phyloP scores from a whole-genome alignment of 2,329 filamentous ascomycete species.

The Nemania abortiva region DNA sequence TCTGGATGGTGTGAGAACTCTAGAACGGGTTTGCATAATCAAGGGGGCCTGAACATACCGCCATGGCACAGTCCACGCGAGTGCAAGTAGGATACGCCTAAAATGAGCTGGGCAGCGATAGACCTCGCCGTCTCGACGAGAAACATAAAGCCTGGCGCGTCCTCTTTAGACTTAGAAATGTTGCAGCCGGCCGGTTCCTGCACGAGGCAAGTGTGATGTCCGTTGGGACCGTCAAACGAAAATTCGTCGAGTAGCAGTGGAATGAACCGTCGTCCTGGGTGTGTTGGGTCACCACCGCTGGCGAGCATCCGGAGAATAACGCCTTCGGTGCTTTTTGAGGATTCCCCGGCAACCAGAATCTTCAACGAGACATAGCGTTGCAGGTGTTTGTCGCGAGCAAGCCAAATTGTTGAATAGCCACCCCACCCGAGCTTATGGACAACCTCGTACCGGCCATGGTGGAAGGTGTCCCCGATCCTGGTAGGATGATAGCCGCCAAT shows the following conservation, averaged over 20 bases:
- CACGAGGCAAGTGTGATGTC: slow-evolving; percentile 39
- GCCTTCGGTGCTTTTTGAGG: slow-evolving; percentile 26
- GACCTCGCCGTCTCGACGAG: slow-evolving; percentile 37
- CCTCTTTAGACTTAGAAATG: slow-evolving; percentile 27
- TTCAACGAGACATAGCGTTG: slow-evolving; percentile 44
- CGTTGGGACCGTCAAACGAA: slow-evolving; percentile 37
- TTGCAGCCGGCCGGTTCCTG: slow-evolving; percentile 28
- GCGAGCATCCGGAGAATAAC: slow-evolving; percentile 27
- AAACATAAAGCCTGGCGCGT: slow-evolving; percentile 33
- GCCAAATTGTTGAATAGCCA: slow-evolving; percentile 60
- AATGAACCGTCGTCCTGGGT: slow-evolving; percentile 32
- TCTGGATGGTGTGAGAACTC: slow-evolving; percentile 19
- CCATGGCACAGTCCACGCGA: slow-evolving; percentile 39
- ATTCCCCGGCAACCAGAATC: slow-evolving; percentile 26
- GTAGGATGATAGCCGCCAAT: slow-evolving; percentile 59
- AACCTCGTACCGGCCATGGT: slow-evolving; percentile 56
- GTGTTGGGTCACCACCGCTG: slow-evolving; percentile 14
- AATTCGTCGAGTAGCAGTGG: slow-evolving; percentile 36
- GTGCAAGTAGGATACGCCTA: slow-evolving; percentile 37
- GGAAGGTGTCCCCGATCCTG: slow-evolving; percentile 56
- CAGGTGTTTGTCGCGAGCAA: slow-evolving; percentile 52
- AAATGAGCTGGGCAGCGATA: slow-evolving; percentile 39
- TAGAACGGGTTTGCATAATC: slow-evolving; percentile 23
- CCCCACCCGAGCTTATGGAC: slow-evolving; percentile 61
- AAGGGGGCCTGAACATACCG: slow-evolving; percentile 27